Percentiles rank a stretch among this genome's conserved stretches.
These are phyloP conservation scores for Magnolia sinica DNA, from an alignment of 164 flowering plant species.

Conservation along the genomic window DNA sequence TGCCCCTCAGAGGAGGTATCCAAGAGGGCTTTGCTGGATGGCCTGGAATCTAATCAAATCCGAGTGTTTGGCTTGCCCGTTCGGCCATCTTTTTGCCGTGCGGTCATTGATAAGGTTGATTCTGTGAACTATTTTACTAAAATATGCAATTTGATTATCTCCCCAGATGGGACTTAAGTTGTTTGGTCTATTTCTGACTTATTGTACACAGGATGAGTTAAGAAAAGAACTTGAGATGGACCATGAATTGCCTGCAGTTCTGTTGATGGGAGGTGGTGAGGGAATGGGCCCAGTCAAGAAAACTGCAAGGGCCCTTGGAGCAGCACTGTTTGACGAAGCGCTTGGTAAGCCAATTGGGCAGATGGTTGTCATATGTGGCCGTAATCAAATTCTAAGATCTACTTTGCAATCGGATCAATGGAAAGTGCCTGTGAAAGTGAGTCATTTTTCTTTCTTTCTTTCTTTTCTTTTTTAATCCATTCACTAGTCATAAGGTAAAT, in stretches of 20 bases:
- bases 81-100: slow-evolving; percentile 80
- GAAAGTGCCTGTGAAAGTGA: slow-evolving; percentile 91
- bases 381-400: slow-evolving; percentile 60
- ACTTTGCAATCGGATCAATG: slow-evolving; percentile 56
- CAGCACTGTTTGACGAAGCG: slow-evolving; percentile 58
- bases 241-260: slow-evolving; percentile 73
- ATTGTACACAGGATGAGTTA: slow-evolving; percentile 48
- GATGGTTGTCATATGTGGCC: slow-evolving; percentile 76
- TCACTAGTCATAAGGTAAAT: neutral
- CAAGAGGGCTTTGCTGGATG: slow-evolving; percentile 73
- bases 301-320: slow-evolving; percentile 84
- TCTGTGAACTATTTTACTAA: neutral
- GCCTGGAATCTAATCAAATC: slow-evolving; percentile 69
- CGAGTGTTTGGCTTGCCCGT: slow-evolving; percentile 87
- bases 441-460: neutral
- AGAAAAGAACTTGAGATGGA: slow-evolving; percentile 84
- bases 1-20: slow-evolving; percentile 93
- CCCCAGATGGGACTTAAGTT: neutral
- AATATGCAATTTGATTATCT: neutral
- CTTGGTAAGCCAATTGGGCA: slow-evolving; percentile 72
- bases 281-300: slow-evolving; percentile 97
- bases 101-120: slow-evolving; percentile 65
- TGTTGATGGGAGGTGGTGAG: slow-evolving; percentile 99
- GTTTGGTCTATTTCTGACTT: neutral
- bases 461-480: neutral